Conservation (phyloP, 179 eudicot species). For the Patellifolia procumbens region DNA sequence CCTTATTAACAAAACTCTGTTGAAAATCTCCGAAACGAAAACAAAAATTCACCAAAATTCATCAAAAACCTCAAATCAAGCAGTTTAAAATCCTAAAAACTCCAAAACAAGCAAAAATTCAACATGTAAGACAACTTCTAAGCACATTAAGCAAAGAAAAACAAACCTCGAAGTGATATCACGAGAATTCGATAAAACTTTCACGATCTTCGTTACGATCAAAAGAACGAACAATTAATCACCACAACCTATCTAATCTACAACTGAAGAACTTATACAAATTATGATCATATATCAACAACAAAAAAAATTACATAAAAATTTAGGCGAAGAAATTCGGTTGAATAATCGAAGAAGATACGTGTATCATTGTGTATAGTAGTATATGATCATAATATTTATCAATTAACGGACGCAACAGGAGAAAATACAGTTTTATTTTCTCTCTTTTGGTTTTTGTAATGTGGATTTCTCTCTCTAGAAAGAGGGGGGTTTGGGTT, state of each 20-base stretch:
- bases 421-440: constrained; percentile 19
- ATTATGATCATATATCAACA: not conserved
- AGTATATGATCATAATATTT: constrained; percentile 14
- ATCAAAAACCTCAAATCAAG: not conserved
- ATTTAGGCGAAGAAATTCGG: not conserved
- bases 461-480: constrained; percentile 19
- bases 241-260: not conserved
- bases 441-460: constrained; percentile 20
- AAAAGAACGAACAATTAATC: not conserved
- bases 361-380: not conserved
- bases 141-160: constrained; percentile 13
- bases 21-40: not conserved
- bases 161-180: no score
- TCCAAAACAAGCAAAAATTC: not conserved
- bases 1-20: not conserved
- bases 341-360: constrained; percentile 17
- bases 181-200: no score
- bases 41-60: not conserved
- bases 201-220: no score
- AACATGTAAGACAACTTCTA: constrained; percentile 1
- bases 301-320: not conserved
- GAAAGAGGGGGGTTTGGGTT: constrained; percentile 14
- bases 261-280: constrained; percentile 1
- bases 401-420: constrained; percentile 33
- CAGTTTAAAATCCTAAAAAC: not conserved